A percentile compares a stretch with the other conserved stretches of the same genome.
Evolutionary conservation across 2,329 filamentous ascomycete genomes (phyloP).

Genomic region (Ascochyta lentis): DNA sequence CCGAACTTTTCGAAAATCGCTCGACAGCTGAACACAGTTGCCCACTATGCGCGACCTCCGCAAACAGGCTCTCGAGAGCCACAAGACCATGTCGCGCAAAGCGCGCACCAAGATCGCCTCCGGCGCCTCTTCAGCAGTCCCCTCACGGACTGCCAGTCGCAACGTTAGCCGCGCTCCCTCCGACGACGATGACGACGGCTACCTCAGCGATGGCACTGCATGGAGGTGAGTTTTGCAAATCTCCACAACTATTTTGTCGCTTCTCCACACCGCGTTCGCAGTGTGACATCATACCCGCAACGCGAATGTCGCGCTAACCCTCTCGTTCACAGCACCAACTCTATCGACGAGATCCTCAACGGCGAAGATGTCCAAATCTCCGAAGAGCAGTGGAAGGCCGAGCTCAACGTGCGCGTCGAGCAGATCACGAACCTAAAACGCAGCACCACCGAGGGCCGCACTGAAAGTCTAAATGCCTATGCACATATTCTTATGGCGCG

Average conservation of each 20-base stretch:
- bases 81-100: conserved; percentile 75
- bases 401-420: conserved; percentile 70
- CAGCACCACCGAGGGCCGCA: conserved; percentile 74
- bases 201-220: conserved; percentile 64
- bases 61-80: conserved; percentile 73
- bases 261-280: conserved; percentile 16
- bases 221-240: conserved; percentile 57
- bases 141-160: conserved; percentile 58
- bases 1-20: neutral
- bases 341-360: conserved; percentile 69
- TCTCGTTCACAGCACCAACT: conserved; percentile 59
- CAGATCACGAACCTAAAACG: conserved; percentile 80
- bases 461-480: conserved; percentile 68
- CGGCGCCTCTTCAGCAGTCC: conserved; percentile 63
- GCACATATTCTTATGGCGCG: conserved; percentile 71
- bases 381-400: conserved; percentile 64
- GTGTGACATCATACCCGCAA: conserved; percentile 39
- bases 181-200: conserved; percentile 66
- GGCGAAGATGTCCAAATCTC: conserved; percentile 58
- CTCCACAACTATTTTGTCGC: conserved; percentile 14
- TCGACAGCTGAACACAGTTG: neutral
- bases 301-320: conserved; percentile 31
- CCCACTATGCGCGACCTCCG: conserved; percentile 65
- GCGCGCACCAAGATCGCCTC: conserved; percentile 64
- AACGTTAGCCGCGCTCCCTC: conserved; percentile 68